Conservation (phyloP, 306 rosid genomes). For the Malus sieversii region DNA sequence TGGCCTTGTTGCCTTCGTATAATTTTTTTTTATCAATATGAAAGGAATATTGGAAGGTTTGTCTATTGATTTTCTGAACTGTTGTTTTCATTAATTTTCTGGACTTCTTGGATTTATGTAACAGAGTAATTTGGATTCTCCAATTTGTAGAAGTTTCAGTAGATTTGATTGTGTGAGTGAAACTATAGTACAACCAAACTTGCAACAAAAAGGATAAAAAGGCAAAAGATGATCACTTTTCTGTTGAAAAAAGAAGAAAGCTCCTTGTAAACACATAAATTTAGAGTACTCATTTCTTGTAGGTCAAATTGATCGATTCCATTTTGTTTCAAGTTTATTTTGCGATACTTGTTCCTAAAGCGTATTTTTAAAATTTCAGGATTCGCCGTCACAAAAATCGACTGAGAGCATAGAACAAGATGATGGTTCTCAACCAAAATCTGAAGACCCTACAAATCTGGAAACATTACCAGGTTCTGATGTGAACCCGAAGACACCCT, state of each 20-base stretch:
- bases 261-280: background rate
- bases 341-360: background rate
- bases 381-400: conserved; percentile 24
- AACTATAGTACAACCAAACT: background rate
- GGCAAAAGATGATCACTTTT: background rate
- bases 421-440: conserved; percentile 25
- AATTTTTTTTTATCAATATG: background rate
- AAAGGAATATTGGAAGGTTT: background rate
- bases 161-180: conserved; percentile 1
- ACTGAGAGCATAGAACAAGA: conserved; percentile 23
- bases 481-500: conserved; percentile 46
- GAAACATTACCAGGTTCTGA: conserved; percentile 24
- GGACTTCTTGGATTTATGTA: background rate
- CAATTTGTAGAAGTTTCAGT: background rate
- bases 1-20: too few relatives aligned
- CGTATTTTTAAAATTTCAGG: conserved; percentile 42
- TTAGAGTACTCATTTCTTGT: background rate
- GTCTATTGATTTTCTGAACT: background rate
- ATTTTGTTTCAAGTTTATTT: background rate
- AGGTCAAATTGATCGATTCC: background rate
- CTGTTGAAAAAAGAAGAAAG: background rate
- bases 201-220: background rate
- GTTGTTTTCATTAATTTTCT: background rate
- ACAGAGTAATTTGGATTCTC: background rate
- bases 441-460: conserved; percentile 26